Evolutionary conservation across 441 rosid species (phyloP), one percentile per base, ranked within the genome.

Genomic region (Gossypium gossypioides): DNA sequence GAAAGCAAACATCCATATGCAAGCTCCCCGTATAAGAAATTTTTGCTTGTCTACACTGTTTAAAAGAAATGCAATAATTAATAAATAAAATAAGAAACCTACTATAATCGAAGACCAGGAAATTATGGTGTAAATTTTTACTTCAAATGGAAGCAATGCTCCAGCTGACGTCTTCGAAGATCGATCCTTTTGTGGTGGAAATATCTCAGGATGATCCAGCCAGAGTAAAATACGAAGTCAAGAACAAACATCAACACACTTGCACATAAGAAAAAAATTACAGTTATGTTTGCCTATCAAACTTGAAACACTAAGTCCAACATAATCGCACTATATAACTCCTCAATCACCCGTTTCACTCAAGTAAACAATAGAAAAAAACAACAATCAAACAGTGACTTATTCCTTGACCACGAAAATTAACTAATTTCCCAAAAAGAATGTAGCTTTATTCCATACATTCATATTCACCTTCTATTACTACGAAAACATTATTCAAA

Each of bases 11-110:
- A 67, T 87, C 88, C 1, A 87, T 88, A 81, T 77, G 74, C 60
- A 95, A 82, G 81, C 78, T 78, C 64, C 97, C 98, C 0, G 87
- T 77, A 76, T 95, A 95, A 0, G 99, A 95, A 74, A 77, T 74
- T 80, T 88, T 95, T 0, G 98, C 96, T 69, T 91, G 97, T 40
- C 98, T 81, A 84, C 96, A 89, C 97, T 95, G 86, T 78, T 77
- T 15, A 59, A 55, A 37, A 63, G 3, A 1, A 16, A 13, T 48
- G 3, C 42, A 77, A 44, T n/a, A 70, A 69, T 68, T 63, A 78
- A 48, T 65, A 32, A 19, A 8, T 6, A 19, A 21, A 19, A 10
- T 9, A 61, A 25, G 22, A 54, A 3, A 71, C 46, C 34, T 6
- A 52, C 16, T 16, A 9, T 64, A 12, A 52, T 27, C 10, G 13